A percentile compares a stretch with the other conserved stretches of the same genome.
Evolutionary conservation across 176 grass and related monocot species (phyloP).

Genomic region (Metroxylon sagu): DNA sequence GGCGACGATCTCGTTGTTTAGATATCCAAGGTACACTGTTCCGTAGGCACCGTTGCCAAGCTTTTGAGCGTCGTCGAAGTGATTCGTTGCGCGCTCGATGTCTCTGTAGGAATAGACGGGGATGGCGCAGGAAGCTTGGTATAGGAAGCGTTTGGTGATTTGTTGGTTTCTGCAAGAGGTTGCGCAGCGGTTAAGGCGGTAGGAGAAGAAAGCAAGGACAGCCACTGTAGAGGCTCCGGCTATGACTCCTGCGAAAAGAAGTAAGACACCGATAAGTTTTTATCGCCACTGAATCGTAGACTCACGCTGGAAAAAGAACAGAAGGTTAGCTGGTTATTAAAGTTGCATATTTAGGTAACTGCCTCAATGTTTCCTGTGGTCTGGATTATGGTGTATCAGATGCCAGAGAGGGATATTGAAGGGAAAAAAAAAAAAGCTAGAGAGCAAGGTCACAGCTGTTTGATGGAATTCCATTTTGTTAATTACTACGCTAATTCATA

Average conservation of each 20-base stretch:
- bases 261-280: no score
- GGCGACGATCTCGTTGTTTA: constrained; percentile 47
- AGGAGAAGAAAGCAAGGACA: constrained; percentile 26
- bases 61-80: constrained; percentile 56
- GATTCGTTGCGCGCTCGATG: constrained; percentile 61
- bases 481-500: no score
- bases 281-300: no score
- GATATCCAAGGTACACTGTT: constrained; percentile 79
- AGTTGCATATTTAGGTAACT: no score
- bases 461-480: no score
- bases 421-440: no score
- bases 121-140: constrained; percentile 47
- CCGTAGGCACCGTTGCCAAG: constrained; percentile 76
- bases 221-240: not conserved
- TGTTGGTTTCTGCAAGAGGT: not conserved
- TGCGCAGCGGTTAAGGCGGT: not conserved
- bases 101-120: constrained; percentile 64
- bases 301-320: no score
- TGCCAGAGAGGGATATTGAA: no score
- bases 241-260: constrained; percentile 22
- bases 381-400: no score
- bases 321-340: no score
- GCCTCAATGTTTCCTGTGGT: no score
- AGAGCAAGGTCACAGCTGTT: no score
- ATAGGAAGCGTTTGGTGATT: constrained; percentile 30